Conservation (phyloP, 2,329 filamentous ascomycete genomes). For the Verticillium nonalfalfae region DNA sequence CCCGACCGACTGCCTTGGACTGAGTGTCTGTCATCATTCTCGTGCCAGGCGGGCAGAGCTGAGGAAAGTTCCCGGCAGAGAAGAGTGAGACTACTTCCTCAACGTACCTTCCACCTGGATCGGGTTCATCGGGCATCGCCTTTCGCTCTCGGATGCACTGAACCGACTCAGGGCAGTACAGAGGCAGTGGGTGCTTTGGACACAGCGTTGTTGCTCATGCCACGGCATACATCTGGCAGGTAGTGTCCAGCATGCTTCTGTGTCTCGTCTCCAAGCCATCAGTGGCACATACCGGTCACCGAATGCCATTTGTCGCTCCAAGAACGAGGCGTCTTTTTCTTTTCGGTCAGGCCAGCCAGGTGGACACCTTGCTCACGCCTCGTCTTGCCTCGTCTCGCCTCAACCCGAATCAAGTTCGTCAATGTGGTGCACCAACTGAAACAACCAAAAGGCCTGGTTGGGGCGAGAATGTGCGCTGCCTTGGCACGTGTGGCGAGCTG, state of each 20-base stretch:
- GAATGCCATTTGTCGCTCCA: no score
- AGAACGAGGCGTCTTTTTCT: neutral
- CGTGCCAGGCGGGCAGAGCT: neutral
- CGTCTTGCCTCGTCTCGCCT: neutral
- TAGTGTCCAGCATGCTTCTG: no score
- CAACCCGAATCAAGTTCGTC: neutral
- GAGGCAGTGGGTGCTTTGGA: neutral
- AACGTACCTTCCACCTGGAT: neutral
- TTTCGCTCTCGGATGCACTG: neutral
- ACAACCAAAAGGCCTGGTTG: neutral
- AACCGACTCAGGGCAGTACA: neutral
- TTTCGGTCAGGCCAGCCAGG: neutral
- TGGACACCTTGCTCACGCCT: neutral
- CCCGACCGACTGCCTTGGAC: neutral
- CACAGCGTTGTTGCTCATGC: no score
- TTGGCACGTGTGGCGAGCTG: neutral
- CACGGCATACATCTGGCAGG: no score
- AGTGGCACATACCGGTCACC: no score
- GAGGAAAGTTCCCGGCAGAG: neutral
- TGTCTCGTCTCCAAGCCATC: no score
- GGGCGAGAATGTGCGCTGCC: neutral
- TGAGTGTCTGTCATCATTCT: neutral
- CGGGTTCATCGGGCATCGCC: neutral
- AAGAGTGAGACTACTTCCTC: neutral
- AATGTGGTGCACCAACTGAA: neutral